These are phyloP conservation scores for Neodidymelliopsis sp. DNA, from an alignment of 2,329 filamentous ascomycete species.

Conservation along the genomic window DNA sequence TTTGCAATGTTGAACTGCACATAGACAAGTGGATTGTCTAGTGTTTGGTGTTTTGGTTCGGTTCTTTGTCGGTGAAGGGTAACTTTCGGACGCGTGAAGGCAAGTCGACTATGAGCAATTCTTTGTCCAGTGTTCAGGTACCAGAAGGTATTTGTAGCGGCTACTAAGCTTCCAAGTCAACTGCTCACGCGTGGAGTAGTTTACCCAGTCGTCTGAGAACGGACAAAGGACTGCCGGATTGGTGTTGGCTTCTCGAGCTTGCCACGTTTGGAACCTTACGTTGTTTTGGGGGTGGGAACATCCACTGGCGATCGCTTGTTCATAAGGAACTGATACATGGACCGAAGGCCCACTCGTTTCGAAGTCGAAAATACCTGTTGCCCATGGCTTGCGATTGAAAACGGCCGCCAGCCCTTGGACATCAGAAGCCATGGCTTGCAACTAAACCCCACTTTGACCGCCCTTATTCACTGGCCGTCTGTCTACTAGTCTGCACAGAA, in stretches of 20 bases:
- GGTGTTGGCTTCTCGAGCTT: constrained; percentile 43
- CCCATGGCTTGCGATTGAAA: constrained; percentile 40
- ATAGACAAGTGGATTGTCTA: constrained; percentile 43
- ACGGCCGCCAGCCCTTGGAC: constrained; percentile 38
- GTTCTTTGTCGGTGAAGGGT: constrained; percentile 44
- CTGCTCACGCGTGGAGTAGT: constrained; percentile 46
- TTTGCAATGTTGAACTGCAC: constrained; percentile 28
- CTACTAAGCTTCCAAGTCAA: constrained; percentile 40
- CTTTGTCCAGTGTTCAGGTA: constrained; percentile 48
- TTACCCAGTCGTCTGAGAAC: constrained; percentile 46
- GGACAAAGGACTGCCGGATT: constrained; percentile 52
- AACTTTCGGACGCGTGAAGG: constrained; percentile 40
- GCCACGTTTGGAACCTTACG: constrained; percentile 40
- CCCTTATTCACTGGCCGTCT: constrained; percentile 26
- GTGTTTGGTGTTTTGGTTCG: constrained; percentile 42
- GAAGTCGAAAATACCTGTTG: constrained; percentile 36
- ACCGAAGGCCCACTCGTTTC: constrained; percentile 26
- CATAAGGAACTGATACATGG: constrained; percentile 21
- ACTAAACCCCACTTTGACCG: constrained; percentile 35
- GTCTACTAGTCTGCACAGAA: constrained; percentile 29
- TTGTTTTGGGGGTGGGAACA: constrained; percentile 46
- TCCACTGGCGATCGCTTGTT: constrained; percentile 27
- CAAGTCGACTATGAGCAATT: constrained; percentile 44
- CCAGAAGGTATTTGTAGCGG: constrained; percentile 51
- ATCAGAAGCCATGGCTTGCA: constrained; percentile 29